Percentiles rank a stretch among this genome's conserved stretches.
These are phyloP conservation scores for Penstemon eatonii DNA, from an alignment of 257 asterid genomes.

Conservation along the genomic window DNA sequence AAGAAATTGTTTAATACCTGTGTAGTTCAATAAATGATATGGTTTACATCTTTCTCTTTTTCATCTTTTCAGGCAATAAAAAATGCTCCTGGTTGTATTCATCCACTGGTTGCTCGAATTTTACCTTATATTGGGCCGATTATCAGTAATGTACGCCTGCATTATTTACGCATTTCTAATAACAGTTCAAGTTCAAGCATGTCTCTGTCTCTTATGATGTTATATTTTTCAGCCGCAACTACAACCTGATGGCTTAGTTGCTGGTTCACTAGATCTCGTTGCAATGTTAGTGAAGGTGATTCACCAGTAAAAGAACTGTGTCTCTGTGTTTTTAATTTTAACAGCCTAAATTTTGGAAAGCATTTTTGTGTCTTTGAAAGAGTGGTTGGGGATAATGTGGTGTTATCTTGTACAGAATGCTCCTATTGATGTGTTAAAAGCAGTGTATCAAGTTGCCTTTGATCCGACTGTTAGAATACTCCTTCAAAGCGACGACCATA, in stretches of 20 bases:
- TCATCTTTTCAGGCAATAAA: conserved; percentile 71
- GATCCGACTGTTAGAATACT: conserved; percentile 69
- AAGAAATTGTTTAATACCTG: background rate
- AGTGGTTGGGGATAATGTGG: conserved; percentile 24
- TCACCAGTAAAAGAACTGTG: conserved; percentile 21
- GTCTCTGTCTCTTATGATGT: conserved; percentile 28
- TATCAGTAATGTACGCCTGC: conserved; percentile 68
- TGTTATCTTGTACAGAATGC: conserved; percentile 61
- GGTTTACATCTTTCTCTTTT: conserved; percentile 24
- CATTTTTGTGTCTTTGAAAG: conserved; percentile 21
- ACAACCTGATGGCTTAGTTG: conserved; percentile 89
- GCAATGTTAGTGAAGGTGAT: conserved; percentile 83
- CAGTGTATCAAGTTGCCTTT: conserved; percentile 69
- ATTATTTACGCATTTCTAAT: conserved; percentile 24
- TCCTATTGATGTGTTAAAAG: conserved; percentile 77
- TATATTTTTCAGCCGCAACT: conserved; percentile 75
- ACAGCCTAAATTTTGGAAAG: background rate
- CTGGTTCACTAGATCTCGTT: conserved; percentile 90
- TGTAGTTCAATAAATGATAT: conserved; percentile 11
- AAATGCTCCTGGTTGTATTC: conserved; percentile 90
- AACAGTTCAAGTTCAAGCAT: conserved; percentile 21
- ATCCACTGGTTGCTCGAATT: conserved; percentile 81
- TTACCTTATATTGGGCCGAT: conserved; percentile 78
- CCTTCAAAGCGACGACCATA: conserved; percentile 83
- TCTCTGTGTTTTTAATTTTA: background rate